A percentile compares a stretch with the other conserved stretches of the same genome.
Evolutionary conservation across 73 alveolate genomes (phyloP).

Genomic region (Diophrys appendiculata): DNA sequence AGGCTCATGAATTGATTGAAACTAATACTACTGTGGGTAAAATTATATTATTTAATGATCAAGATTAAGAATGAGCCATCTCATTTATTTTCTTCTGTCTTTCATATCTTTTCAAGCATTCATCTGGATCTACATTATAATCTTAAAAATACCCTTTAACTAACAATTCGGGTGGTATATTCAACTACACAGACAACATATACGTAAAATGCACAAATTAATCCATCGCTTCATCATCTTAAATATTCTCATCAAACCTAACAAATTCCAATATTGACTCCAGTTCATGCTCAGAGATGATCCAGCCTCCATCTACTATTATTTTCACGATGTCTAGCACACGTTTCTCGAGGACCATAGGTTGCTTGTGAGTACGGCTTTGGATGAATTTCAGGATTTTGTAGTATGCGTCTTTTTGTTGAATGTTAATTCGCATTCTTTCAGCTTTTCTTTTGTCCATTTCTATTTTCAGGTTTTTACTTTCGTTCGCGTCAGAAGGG

Average conservation of each 20-base stretch:
- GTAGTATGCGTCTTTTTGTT: not conserved
- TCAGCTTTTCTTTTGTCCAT: not conserved
- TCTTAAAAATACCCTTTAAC: no score
- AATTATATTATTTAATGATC: constrained; percentile 51
- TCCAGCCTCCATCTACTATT: constrained; percentile 5
- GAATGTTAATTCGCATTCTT: not conserved
- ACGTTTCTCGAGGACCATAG: not conserved
- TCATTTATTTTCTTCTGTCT: no score
- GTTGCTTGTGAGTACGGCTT: not conserved
- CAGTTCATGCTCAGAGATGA: not conserved
- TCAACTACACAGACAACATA: no score
- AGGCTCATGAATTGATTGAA: constrained; percentile 62
- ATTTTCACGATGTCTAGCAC: constrained; percentile 1
- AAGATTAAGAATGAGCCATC: not conserved
- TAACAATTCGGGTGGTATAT: no score
- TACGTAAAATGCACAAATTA: no score
- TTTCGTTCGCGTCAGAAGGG: not conserved
- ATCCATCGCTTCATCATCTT: no score
- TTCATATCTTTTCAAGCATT: no score
- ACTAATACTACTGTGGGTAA: constrained; percentile 59
- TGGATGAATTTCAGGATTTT: constrained; percentile 1
- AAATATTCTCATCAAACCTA: no score
- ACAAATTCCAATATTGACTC: not conserved
- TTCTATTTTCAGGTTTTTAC: not conserved
- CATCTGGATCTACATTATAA: no score